Evolutionary conservation across 192 early-diverging fungal species (phyloP).

Genomic region (Gorgonomyces haynaldii): DNA sequence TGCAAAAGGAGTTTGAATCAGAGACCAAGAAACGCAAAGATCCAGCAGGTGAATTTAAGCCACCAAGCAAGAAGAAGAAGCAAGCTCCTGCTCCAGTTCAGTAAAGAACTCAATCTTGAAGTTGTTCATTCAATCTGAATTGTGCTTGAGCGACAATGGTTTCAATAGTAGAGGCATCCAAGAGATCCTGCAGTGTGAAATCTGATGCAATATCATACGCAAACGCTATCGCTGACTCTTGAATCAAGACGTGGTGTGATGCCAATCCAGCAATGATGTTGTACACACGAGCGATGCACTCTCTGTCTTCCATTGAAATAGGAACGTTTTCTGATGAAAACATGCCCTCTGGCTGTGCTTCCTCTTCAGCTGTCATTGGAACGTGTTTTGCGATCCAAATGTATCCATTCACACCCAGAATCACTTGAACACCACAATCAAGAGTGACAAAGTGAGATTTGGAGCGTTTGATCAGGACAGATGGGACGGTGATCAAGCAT

Average conservation of each 20-base stretch:
- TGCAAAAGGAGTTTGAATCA: slow-evolving; percentile 40
- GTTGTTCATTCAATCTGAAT: not conserved
- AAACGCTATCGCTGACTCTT: slow-evolving; percentile 77
- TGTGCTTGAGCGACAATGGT: not conserved
- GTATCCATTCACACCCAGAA: slow-evolving; percentile 92
- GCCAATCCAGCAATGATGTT: slow-evolving; percentile 79
- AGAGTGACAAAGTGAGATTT: slow-evolving; percentile 93
- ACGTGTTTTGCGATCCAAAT: slow-evolving; percentile 84
- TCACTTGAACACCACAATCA: slow-evolving; percentile 82
- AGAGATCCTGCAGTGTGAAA: slow-evolving; percentile 48
- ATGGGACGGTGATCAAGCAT: slow-evolving; percentile 74
- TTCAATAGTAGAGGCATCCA: slow-evolving; percentile 15
- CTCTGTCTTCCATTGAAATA: slow-evolving; percentile 62
- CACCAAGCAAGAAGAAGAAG: not conserved
- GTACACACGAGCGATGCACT: slow-evolving; percentile 76
- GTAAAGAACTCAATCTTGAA: not conserved
- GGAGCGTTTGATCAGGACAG: slow-evolving; percentile 76
- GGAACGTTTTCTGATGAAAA: slow-evolving; percentile 87
- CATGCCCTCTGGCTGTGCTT: slow-evolving; percentile 56
- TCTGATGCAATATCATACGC: slow-evolving; percentile 72
- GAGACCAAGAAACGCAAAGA: not conserved
- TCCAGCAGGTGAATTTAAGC: not conserved
- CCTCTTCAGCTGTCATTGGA: slow-evolving; percentile 29
- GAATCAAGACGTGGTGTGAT: slow-evolving; percentile 66
- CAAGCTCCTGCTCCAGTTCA: not conserved